Base-by-base conservation (phyloP, 805 yeast genomes). In the Grigorovia humatica region DNA sequence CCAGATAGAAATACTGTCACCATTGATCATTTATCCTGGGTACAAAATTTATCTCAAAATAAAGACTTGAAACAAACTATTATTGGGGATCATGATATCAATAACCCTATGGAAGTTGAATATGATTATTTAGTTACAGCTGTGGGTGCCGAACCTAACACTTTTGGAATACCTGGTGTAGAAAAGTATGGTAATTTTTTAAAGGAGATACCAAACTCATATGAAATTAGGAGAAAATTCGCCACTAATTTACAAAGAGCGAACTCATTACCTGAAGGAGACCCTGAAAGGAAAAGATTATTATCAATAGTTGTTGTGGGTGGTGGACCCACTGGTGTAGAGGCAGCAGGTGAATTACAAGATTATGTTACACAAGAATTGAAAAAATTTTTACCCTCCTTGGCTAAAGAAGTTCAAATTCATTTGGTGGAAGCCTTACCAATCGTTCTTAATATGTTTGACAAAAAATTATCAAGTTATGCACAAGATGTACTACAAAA, bases 311-410 rank as follows among this genome's bases (percentile, higher is more conserved):
- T 90, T 51, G 96, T 90, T 54, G 93, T 91, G 61, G 97, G 97
- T 63, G 97, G 96, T 72, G 97, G 97, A 59, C 97, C 97, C 66
- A 89, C 97, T 45, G 97, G 97, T 75, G 96, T 89, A 53, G 97
- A 89, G 73, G 85, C 89, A 59, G 96, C 97, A 55, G 97, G 96
- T 69, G 97, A 90, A 71, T 74, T 90, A 63, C 96, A 88, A 73
- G 97, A 90, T 71, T 90, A 88, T 73, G 88, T 89, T 55, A 88
- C 85, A 68, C 95, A 89, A 71, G 97, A 90, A 70, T 75, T 90
- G 70, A 76, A 77, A 67, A 85, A 83, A 70, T 86, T 88, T 81
- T 82, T 87, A 74, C 96, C 97, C 48, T 85, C 83, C 63, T 80
- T 90, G 61, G 86, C 88, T 57, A 76, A 77, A 57, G 96, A 90